phyloP scores from a whole-genome alignment of 139 green algal species.

The Limnomonas spitsbergensis region DNA sequence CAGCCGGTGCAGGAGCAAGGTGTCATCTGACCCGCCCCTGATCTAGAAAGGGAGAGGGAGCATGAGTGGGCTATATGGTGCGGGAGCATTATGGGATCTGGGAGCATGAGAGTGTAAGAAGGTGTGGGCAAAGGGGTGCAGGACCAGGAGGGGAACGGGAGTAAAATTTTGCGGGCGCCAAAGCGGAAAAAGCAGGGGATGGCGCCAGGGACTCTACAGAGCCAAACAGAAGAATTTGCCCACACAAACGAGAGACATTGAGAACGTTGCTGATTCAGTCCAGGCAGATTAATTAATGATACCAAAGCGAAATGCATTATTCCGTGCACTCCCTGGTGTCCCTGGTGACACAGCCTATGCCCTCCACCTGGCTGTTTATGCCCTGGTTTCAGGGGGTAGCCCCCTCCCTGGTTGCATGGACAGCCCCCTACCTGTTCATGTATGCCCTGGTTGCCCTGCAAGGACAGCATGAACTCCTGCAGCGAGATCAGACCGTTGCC shows the following conservation, averaged over 20 bases:
- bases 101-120: not conserved
- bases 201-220: too few relatives aligned
- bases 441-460: not conserved
- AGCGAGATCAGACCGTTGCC: slow-evolving; percentile 6
- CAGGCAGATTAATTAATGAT: not conserved
- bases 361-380: not conserved
- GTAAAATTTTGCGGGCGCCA: too few relatives aligned
- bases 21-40: not conserved
- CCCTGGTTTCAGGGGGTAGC: not conserved
- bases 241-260: not conserved
- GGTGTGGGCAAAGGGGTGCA: not conserved
- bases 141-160: too few relatives aligned
- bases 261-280: not conserved
- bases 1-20: not conserved
- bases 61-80: not conserved
- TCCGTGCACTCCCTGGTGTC: not conserved
- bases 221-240: too few relatives aligned
- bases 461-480: not conserved
- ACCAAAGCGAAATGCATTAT: not conserved
- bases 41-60: not conserved
- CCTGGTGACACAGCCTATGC: not conserved
- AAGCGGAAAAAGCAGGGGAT: too few relatives aligned
- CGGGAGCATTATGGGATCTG: not conserved
- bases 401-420: not conserved
- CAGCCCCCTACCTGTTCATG: not conserved